phyloP scores from a whole-genome alignment of 345 rosid species.

The Hibiscus mutabilis region DNA sequence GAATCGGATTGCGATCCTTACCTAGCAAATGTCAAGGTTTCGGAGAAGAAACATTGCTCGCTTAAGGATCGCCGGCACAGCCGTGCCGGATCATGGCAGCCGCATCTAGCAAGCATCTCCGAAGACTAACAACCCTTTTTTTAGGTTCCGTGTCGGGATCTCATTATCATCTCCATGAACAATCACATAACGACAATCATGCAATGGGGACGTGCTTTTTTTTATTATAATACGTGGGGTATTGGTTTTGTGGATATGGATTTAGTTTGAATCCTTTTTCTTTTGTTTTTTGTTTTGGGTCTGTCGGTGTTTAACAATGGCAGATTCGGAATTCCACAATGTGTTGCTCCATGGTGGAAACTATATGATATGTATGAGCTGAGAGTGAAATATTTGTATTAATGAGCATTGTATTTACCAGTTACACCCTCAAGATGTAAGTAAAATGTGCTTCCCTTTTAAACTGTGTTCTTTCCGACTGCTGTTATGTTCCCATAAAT shows the following conservation, averaged over 20 bases:
- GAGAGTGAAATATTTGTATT: neutral
- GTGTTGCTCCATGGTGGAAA: constrained; percentile 1
- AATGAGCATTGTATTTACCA: constrained; percentile 18
- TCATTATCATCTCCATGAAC: neutral
- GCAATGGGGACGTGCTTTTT: neutral
- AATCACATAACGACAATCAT: neutral
- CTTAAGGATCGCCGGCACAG: constrained; percentile 49
- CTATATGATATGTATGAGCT: neutral
- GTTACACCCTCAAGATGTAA: constrained; percentile 17
- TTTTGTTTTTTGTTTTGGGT: neutral
- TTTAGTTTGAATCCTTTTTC: neutral
- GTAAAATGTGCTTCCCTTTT: neutral
- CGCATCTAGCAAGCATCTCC: constrained; percentile 65
- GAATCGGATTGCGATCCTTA: constrained; percentile 23
- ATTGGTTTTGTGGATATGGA: constrained; percentile 11
- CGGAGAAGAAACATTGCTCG: constrained; percentile 29
- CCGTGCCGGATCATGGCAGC: constrained; percentile 54
- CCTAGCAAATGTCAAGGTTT: constrained; percentile 10
- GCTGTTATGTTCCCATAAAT: neutral
- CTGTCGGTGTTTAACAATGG: constrained; percentile 19
- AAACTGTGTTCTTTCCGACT: neutral
- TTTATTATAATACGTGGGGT: neutral
- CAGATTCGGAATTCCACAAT: constrained; percentile 30
- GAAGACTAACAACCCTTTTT: constrained; percentile 46
- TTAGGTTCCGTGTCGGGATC: constrained; percentile 1